Conservation (phyloP, 306 rosid genomes). For the Cucurbita argyrosperma region DNA sequence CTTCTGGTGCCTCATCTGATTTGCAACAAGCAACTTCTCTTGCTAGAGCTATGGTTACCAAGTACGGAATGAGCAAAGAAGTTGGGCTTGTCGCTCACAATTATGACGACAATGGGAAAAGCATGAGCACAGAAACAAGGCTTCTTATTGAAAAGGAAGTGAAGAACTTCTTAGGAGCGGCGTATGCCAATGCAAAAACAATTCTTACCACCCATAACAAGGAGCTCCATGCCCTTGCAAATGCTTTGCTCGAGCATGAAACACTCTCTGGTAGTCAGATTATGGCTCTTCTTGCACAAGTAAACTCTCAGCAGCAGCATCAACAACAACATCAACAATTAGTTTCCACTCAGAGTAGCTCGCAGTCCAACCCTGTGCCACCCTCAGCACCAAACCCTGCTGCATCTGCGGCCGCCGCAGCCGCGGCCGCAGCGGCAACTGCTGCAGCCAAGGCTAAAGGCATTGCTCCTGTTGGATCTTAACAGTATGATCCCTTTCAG, state of each 20-base stretch:
- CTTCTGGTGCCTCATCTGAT: conserved; percentile 68
- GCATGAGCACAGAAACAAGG: conserved; percentile 92
- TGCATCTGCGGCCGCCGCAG: conserved; percentile 46
- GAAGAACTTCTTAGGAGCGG: conserved; percentile 46
- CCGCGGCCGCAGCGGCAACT: conserved; percentile 53
- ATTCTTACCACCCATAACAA: conserved; percentile 58
- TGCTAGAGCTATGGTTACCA: conserved; percentile 80
- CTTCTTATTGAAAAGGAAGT: conserved; percentile 81
- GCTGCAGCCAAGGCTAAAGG: conserved; percentile 73
- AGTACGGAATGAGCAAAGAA: conserved; percentile 77
- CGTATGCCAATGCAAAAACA: conserved; percentile 72
- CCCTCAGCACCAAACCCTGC: conserved; percentile 51
- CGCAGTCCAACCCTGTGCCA: conserved; percentile 38
- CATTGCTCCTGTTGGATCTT: conserved; percentile 57
- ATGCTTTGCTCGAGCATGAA: conserved; percentile 61
- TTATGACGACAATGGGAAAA: conserved; percentile 62
- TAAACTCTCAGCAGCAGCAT: conserved; percentile 31
- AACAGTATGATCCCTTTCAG: conserved; percentile 10
- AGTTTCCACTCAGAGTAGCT: conserved; percentile 33
- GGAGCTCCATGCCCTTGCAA: conserved; percentile 81
- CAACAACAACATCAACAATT: conserved; percentile 21
- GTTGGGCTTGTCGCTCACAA: conserved; percentile 66
- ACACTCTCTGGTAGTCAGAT: conserved; percentile 73
- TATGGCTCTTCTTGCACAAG: conserved; percentile 37
- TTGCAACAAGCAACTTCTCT: conserved; percentile 55